Percentiles rank a stretch among this genome's conserved stretches.
phyloP scores from a whole-genome alignment of 805 yeast genomes.

The Lachancea lanzarotensis region DNA sequence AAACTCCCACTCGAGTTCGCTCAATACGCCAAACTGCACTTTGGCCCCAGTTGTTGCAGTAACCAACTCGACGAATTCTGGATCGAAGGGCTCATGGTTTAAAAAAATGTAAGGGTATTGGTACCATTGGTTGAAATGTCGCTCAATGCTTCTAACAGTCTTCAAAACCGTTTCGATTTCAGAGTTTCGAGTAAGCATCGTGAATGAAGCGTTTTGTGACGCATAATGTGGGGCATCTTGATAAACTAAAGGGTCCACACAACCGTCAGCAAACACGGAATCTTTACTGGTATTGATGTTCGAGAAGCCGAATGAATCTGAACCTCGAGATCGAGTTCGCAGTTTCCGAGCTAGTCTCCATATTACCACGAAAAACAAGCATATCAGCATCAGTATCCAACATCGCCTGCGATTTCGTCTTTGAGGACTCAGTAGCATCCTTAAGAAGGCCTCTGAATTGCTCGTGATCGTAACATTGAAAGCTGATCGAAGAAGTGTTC shows the following conservation, averaged over 20 bases:
- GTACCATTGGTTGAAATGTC: slow-evolving; percentile 90
- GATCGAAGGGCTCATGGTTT: slow-evolving; percentile 69
- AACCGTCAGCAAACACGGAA: slow-evolving; percentile 49
- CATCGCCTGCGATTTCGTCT: background rate
- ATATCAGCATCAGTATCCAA: background rate
- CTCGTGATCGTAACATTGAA: too few relatives aligned
- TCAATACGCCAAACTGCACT: slow-evolving; percentile 67
- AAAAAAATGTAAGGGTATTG: slow-evolving; percentile 88
- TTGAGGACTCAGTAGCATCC: background rate
- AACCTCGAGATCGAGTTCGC: background rate
- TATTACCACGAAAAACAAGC: background rate
- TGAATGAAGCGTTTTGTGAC: slow-evolving; percentile 77
- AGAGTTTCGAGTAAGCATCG: slow-evolving; percentile 73
- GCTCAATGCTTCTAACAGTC: slow-evolving; percentile 69
- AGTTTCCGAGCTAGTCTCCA: background rate
- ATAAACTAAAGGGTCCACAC: slow-evolving; percentile 43
- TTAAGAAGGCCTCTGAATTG: background rate
- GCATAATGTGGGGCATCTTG: slow-evolving; percentile 20
- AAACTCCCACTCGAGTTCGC: slow-evolving; percentile 62
- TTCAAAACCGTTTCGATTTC: slow-evolving; percentile 72
- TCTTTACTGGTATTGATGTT: slow-evolving; percentile 29
- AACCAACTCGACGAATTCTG: slow-evolving; percentile 54
- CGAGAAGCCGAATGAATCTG: slow-evolving; percentile 9
- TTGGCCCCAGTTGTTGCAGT: slow-evolving; percentile 47
- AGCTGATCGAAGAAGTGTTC: too few relatives aligned